Evolutionary conservation across 1,284 basidiomycete species (phyloP), one percentile per base, ranked within the genome.

Genomic region (Ceratobasidium sp.): DNA sequence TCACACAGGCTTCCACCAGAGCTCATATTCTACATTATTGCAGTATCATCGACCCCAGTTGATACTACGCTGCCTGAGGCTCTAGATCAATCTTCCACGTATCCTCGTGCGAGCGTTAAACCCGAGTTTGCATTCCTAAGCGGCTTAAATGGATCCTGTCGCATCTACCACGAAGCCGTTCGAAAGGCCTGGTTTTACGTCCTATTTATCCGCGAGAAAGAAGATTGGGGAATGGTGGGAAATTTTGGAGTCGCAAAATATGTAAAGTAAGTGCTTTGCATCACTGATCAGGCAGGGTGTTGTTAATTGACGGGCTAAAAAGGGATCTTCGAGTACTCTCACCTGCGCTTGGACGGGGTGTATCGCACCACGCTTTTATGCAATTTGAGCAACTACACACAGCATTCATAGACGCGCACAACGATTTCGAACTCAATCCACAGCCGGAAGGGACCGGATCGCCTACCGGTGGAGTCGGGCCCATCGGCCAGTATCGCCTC

Each of bases 401-500:
- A n/a, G 43, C 43, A 22, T 14, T 49, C 13, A 34, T 64, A 31
- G 62, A 64, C 19, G 62, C 62, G 6, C 46, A 64, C 62, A 64
- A 51, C 14, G 46, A 64, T 34, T 49, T 64, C 9, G 29, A 49
- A 51, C 46, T 64, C 62, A 49, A 29, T 27, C 34, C 46, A n/a
- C 43, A 9, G n/a, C 9, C 34, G 24, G 58, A 59, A 13, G 9
- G 8, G 27, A 34, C 54, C 16, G 29, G 46, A 19, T 48, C n/a
- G n/a, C n/a, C n/a, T 16, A 9, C n/a, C n/a, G 46, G n/a, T n/a
- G 46, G n/a, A n/a, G 46, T n/a, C 46, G 14, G 14, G 14, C 43
- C 68, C 1, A 46, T 72, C 22, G 69, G 69, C 2, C 69, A 51
- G 9, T 72, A 72, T 59, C 43, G 46, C 19, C 27, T 61, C 19